phyloP scores from a whole-genome alignment of 352 stramenopile species.

The Globisporangium spinosum region DNA sequence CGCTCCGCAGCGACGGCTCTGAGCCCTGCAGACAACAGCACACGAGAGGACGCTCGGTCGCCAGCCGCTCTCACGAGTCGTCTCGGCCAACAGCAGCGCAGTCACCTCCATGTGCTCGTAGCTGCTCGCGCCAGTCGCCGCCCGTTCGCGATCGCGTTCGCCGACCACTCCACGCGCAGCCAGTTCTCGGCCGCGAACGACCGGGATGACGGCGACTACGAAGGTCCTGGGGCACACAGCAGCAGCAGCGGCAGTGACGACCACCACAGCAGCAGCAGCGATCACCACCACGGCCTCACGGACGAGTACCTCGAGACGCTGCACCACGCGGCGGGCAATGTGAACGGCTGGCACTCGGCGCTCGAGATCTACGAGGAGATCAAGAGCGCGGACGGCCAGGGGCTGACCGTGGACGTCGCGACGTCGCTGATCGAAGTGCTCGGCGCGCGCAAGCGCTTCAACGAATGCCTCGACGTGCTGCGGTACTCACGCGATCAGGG shows the following conservation, averaged over 20 bases:
- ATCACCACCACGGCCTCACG: not conserved
- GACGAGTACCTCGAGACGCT: constrained; percentile 20
- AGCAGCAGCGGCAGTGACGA: not conserved
- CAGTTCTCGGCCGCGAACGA: constrained; percentile 18
- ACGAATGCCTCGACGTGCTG: constrained; percentile 64
- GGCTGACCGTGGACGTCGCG: constrained; percentile 40
- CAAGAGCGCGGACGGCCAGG: constrained; percentile 25
- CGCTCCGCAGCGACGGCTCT: not conserved
- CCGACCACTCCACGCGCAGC: not conserved
- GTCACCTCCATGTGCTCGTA: constrained; percentile 17
- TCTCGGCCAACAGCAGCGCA: constrained; percentile 8
- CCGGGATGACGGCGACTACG: constrained; percentile 7
- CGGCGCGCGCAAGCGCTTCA: constrained; percentile 31
- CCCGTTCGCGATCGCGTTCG: constrained; percentile 8
- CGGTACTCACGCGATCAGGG: constrained; percentile 62
- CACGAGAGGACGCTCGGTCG: not conserved
- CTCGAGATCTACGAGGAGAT: constrained; percentile 58
- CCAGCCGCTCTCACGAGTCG: not conserved
- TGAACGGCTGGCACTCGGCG: constrained; percentile 31
- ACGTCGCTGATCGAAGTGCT: constrained; percentile 67
- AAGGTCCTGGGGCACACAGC: not conserved
- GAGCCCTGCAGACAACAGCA: not conserved
- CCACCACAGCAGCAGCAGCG: not conserved
- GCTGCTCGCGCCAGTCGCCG: constrained; percentile 7
- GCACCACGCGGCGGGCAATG: constrained; percentile 9